Base-by-base conservation (phyloP, 257 asterid genomes). In the Solanum corneliomulleri region DNA sequence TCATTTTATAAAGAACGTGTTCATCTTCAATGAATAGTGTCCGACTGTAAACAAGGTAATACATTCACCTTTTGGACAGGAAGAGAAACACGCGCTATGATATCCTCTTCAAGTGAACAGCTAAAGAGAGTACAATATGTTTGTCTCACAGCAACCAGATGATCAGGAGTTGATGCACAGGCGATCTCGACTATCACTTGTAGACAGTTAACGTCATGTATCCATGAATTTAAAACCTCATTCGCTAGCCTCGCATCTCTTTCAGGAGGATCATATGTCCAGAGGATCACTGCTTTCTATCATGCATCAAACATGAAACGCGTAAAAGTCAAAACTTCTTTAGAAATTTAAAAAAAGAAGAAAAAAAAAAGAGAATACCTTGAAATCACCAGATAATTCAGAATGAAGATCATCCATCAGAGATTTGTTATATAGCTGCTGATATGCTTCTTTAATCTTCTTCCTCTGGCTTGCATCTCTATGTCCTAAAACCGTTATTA, bases 211-310 rank as follows among this genome's bases (percentile, higher is more conserved):
- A 90, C 86, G 21, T 37, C 91, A 86, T 91, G 92, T 87, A 75
- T 89, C 88, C 81, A 86, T 3, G 94, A 91, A 47, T 89, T 93
- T 82, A 96, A 87, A 23, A 96, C 97, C 85, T 90, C 92, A 21
- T 94, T 93, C 3, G 92, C 98, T 20, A 95, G 93, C 90, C 94
- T 92, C 21, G 99, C 98, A 56, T 96, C 98, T 87, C 98, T 91
- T 86, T 94, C 98, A 35, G 95, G 77, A 23, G 99, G 96, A 84
- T 96, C 98, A 80, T 90, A 91, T 29, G 93, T 74, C 98, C 97
- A 94, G 86, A 93, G 58, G 45, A 91, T 41, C 89, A 94, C 92
- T 1, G 98, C 98, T 88, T 89, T 95, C 99, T 96, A 80, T 88
- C 77, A 80, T 37, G 35, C 84, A 44, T 45, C 70, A 83, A 39